Conservation (phyloP, 2,329 filamentous ascomycete genomes). For the Aspergillus caelatus region DNA sequence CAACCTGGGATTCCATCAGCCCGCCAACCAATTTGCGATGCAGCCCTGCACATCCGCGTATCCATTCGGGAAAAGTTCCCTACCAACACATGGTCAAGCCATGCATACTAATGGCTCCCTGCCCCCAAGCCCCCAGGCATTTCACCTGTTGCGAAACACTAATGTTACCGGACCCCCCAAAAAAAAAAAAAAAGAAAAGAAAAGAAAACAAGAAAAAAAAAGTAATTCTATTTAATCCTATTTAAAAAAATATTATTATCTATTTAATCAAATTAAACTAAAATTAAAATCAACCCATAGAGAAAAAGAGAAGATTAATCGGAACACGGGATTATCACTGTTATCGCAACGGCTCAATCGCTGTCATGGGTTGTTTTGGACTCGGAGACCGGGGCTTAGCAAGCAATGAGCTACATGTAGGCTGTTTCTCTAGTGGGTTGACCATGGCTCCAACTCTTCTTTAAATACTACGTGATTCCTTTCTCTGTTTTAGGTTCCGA, state of each 20-base stretch:
- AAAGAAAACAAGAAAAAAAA: background rate
- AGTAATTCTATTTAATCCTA: background rate
- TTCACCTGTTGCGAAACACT: conserved; percentile 6
- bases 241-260: conserved; percentile 2
- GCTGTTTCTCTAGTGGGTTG: conserved; percentile 21
- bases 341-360: conserved; percentile 27
- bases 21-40: conserved; percentile 22
- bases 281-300: conserved; percentile 7
- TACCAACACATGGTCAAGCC: conserved; percentile 28
- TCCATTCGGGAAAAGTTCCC: conserved; percentile 28
- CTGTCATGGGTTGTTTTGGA: conserved; percentile 15
- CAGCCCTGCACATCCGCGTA: conserved; percentile 24
- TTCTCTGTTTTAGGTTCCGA: conserved; percentile 13
- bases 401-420: conserved; percentile 19
- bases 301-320: conserved; percentile 10
- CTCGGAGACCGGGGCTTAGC: conserved; percentile 27
- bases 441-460: conserved; percentile 17
- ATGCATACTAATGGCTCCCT: conserved; percentile 14
- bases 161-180: conserved; percentile 1
- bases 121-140: conserved; percentile 13
- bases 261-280: conserved; percentile 4
- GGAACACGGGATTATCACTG: conserved; percentile 23
- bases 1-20: conserved; percentile 15
- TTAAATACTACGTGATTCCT: conserved; percentile 24
- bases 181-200: conserved; percentile 9